A percentile compares a stretch with the other conserved stretches of the same genome.
Conservation (phyloP, 169 alveolate genomes). For the Plasmodium vivax region DNA sequence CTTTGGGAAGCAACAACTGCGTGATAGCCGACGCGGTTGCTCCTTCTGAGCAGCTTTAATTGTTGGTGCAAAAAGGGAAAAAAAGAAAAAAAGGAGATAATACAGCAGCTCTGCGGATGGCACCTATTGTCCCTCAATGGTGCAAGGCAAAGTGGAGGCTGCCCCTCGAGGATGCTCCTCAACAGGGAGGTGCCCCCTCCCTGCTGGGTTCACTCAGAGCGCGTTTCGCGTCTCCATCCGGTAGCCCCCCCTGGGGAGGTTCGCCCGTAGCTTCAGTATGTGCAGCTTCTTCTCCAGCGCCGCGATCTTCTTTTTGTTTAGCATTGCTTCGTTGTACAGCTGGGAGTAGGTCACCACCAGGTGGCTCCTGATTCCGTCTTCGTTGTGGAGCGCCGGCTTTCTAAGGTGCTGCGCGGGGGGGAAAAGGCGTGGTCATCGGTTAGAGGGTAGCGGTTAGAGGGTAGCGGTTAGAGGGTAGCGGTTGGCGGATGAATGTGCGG, state of each 20-base stretch:
- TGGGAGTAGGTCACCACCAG: slow-evolving; percentile 36
- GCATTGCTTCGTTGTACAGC: slow-evolving; percentile 45
- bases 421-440: neutral
- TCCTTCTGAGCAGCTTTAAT: neutral
- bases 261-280: slow-evolving; percentile 37
- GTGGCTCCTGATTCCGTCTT: slow-evolving; percentile 52
- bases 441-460: neutral
- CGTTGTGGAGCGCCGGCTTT: slow-evolving; percentile 26
- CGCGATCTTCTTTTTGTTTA: slow-evolving; percentile 29
- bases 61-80: neutral
- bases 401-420: slow-evolving; percentile 32
- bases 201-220: neutral
- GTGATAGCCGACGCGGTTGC: neutral
- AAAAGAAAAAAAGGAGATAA: neutral
- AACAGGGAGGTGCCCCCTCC: neutral
- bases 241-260: slow-evolving; percentile 17
- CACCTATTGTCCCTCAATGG: too few relatives aligned
- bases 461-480: neutral
- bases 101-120: neutral
- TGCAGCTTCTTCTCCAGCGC: slow-evolving; percentile 59
- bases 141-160: neutral
- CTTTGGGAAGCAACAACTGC: neutral
- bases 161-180: neutral
- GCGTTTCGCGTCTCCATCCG: slow-evolving; percentile 68
- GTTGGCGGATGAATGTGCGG: too few relatives aligned